Base-by-base conservation (phyloP, 2,329 filamentous ascomycete genomes). In the Plectosphaerella sp. region DNA sequence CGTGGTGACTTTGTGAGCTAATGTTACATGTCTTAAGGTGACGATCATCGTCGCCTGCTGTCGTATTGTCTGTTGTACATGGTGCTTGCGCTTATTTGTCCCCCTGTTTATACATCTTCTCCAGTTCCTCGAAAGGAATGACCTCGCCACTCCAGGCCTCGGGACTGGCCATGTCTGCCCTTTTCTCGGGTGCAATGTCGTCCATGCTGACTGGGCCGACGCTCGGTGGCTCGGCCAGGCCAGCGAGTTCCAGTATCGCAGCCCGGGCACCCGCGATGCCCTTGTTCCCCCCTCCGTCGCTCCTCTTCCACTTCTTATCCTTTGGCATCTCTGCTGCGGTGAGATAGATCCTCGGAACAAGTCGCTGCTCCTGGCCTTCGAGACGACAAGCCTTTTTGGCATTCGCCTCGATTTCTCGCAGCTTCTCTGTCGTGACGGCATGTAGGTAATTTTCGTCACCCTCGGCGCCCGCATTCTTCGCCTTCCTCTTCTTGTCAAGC, bases 191-290 rank as follows among this genome's bases (percentile, higher is more conserved):
- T 25, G 24, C 24, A 35, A 35, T 25, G 8, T n/a, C 46, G 25
- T 43, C 47, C 5, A 22, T 22, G 43, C n/a, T 45, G 24, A 46
- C 18, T 4, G 24, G 20, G 15, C 33, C 7, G 2, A 48, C 36
- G 18, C 41, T 48, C 14, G 54, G 36, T 18, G 46, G 47, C 36
- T 54, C 36, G 20, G 45, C 53, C 6, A 72, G 65, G 4, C 71
- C 73, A 1, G 71, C 71, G 63, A 75, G 68, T 46, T 72, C 68
- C 25, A 75, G 47, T 9, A 74, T 67, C 11, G 69, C 71, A 20
- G 64, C 58, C 49, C 72, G 62, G 25, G 69, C 70, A 8, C 69
- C 72, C 3, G 69, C 70, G 50, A 75, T 64, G 5, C 72, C 72
- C 5, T 64, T 70, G 10, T 64, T 65, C 20, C 66, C 67, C 7